Evolutionary conservation across 768 basidiomycete species (phyloP), one percentile per base, ranked within the genome.

Genomic region (Dentipellis fragilis): DNA sequence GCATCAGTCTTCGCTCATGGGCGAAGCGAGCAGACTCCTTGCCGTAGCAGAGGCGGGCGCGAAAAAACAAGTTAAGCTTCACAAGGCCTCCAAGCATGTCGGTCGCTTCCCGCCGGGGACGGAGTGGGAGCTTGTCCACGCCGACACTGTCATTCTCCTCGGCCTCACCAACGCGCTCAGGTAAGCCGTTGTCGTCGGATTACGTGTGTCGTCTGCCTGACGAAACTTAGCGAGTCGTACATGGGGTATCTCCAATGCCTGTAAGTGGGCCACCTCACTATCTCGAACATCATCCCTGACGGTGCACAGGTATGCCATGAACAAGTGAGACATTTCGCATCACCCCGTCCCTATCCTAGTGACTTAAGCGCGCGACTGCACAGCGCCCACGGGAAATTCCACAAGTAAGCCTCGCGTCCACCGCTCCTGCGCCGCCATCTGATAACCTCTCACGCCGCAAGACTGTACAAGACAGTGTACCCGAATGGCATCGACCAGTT

Each of bases 201-300:
- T 11, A 35, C 47, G 37, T 57, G 46, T 35, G 29, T 56, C 48
- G 42, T 55, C 40, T 46, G 45, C 46, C 55, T 21, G 19, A 17
- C n/a, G 54, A 21, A 52, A 52, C 60, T 22, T 55, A 87, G 85
- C 55, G 87, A 89, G 68, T 81, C 82, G 1, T 88, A 88, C 66
- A 81, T 79, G 73, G 88, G 87, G 36, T 89, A 89, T 65, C 62
- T 89, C 8, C 86, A 88, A 61, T 89, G 86, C 72, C 73, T 89
- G 80, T 88, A 67, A 67, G 76, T 75, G 9, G 59, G 57, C 49
- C 17, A 14, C 47, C 49, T 51, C 10, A 21, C 49, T 37, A 0
- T 49, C 47, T 17, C 19, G 11, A 37, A 5, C 21, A 29, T 22
- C 2, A 29, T 14, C 23, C 47, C 57, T 55, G 12, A 60, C 63